Percentiles rank a stretch among this genome's conserved stretches.
Evolutionary conservation across 192 early-diverging fungal genomes (phyloP).

Genomic region (Gonapodya prolifera): DNA sequence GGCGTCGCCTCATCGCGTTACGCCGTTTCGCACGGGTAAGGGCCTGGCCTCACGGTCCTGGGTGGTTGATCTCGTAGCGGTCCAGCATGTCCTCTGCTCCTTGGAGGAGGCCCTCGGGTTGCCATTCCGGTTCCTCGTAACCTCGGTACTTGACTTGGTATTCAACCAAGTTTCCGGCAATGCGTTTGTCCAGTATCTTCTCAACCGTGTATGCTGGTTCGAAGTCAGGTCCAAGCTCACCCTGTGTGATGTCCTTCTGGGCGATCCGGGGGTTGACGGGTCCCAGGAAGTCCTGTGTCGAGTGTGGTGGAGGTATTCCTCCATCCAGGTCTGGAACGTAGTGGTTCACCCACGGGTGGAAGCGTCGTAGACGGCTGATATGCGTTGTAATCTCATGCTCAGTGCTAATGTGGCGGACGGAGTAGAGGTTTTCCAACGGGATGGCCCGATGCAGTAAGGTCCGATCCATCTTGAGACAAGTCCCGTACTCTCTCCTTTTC

Average conservation of each 20-base stretch:
- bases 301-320: background rate
- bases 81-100: background rate
- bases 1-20: too few species aligned
- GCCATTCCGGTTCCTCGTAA: background rate
- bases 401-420: background rate
- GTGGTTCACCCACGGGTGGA: background rate
- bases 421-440: background rate
- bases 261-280: background rate
- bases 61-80: background rate
- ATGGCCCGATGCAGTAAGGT: background rate
- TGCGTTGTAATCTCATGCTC: background rate
- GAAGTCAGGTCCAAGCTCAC: background rate
- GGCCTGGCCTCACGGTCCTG: background rate
- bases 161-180: background rate
- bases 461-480: too few species aligned
- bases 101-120: background rate
- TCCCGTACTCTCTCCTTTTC: background rate
- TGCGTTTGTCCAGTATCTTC: background rate
- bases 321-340: background rate
- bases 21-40: too few species aligned
- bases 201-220: background rate
- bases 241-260: background rate
- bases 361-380: background rate
- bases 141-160: background rate
- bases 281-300: background rate